Evolutionary conservation across 495 filamentous ascomycete species (phyloP).

Genomic region (Friedmanniomyces endolithicus): DNA sequence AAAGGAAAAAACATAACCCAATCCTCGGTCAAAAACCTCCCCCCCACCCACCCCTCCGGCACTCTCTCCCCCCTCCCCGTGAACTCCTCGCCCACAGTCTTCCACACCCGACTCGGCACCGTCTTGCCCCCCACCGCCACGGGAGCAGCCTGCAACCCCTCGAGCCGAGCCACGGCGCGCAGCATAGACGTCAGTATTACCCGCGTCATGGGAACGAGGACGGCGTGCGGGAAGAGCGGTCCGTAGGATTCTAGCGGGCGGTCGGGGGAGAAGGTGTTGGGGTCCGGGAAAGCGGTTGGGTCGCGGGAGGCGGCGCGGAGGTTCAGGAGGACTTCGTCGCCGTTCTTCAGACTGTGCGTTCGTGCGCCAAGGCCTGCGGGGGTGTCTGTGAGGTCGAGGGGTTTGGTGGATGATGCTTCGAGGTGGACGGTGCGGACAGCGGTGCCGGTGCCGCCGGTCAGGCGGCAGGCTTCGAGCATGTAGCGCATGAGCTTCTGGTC

Average conservation of each 20-base stretch:
- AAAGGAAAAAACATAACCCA: conserved; percentile 29
- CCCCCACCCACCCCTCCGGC: conserved; percentile 17
- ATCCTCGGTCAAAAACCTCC: conserved; percentile 30
- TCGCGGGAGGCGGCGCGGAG: conserved; percentile 31
- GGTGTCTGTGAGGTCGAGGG: conserved; percentile 16
- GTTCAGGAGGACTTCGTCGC: conserved; percentile 40
- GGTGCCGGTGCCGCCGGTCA: conserved; percentile 29
- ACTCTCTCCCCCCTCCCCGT: not conserved
- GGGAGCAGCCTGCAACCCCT: conserved; percentile 21
- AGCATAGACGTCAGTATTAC: conserved; percentile 30
- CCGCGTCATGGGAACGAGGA: conserved; percentile 26
- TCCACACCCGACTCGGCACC: conserved; percentile 20
- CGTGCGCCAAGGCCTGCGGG: conserved; percentile 29
- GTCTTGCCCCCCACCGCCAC: conserved; percentile 23
- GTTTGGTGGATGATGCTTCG: conserved; percentile 34
- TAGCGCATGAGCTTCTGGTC: conserved; percentile 30
- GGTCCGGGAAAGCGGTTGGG: conserved; percentile 23
- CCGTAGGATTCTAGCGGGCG: conserved; percentile 26
- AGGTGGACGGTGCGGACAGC: conserved; percentile 18
- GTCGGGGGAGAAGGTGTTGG: conserved; percentile 21
- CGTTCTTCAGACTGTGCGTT: conserved; percentile 35
- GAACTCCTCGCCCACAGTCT: conserved; percentile 19
- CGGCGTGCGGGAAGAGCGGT: conserved; percentile 28
- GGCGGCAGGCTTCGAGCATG: conserved; percentile 27
- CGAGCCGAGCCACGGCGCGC: conserved; percentile 23